Percentiles rank a stretch among this genome's conserved stretches.
Conservation (phyloP, 495 filamentous ascomycete species). For the Trichoderma erinaceum region DNA sequence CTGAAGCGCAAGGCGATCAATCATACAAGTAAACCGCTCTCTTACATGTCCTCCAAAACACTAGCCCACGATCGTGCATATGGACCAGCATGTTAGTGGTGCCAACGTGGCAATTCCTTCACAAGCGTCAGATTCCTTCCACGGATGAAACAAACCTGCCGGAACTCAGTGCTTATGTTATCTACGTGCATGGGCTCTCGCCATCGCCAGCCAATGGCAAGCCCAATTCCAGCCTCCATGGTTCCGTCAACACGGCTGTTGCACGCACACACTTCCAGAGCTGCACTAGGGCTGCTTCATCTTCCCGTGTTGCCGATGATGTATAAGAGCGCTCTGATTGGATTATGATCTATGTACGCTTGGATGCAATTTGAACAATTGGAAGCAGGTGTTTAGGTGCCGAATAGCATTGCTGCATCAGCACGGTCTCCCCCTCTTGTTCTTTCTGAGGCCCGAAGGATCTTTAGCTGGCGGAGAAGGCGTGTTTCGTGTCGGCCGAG, state of each 20-base stretch:
- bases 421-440: background rate
- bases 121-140: too few species aligned
- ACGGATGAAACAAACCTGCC: too few species aligned
- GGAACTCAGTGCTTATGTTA: background rate
- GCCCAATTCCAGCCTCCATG: background rate
- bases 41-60: background rate
- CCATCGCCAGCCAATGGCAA: background rate
- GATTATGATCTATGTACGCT: background rate
- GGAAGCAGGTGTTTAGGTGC: background rate
- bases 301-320: background rate
- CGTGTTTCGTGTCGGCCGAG: background rate
- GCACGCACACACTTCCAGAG: background rate
- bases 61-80: background rate
- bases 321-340: background rate
- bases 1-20: background rate
- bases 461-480: background rate
- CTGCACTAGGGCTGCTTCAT: slow-evolving; percentile 9
- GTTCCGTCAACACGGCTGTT: background rate
- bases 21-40: background rate
- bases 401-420: background rate
- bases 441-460: background rate
- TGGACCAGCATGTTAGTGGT: too few species aligned
- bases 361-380: background rate
- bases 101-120: too few species aligned
- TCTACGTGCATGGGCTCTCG: too few species aligned